Evolutionary conservation across 805 yeast species (phyloP).

Genomic region (Kuraishia hungarica): DNA sequence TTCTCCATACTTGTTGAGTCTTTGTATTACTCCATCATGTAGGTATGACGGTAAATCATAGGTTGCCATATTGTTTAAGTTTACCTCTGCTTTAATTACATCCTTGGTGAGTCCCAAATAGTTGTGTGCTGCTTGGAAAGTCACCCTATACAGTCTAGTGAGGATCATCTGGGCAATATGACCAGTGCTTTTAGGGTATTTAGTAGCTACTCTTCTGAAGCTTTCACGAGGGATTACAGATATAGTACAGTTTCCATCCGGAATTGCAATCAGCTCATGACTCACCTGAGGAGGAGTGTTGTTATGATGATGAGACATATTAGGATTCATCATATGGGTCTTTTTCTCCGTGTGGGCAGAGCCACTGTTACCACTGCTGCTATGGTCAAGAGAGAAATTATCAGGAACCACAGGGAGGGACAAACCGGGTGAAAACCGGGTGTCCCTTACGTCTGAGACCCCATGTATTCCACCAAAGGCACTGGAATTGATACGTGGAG

Average conservation of each 20-base stretch:
- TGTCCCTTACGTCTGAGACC: no score
- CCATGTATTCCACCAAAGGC: no score
- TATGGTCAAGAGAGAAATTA: not conserved
- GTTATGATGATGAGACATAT: not conserved
- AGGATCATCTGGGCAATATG: conserved; percentile 91
- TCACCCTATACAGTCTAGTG: conserved; percentile 80
- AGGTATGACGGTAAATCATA: conserved; percentile 57
- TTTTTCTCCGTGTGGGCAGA: not conserved
- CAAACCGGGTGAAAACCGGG: no score
- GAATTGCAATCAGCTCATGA: conserved; percentile 55
- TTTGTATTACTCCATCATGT: conserved; percentile 44
- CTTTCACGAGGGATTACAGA: conserved; percentile 88
- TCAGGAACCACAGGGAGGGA: not conserved
- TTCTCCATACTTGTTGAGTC: conserved; percentile 19
- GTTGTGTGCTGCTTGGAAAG: conserved; percentile 82
- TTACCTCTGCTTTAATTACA: conserved; percentile 66
- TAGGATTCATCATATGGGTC: not conserved
- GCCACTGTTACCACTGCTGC: not conserved
- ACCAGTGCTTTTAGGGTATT: conserved; percentile 83
- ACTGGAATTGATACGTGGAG: no score
- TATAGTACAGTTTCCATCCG: conserved; percentile 68
- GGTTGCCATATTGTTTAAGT: conserved; percentile 42
- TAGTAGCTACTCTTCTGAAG: conserved; percentile 59
- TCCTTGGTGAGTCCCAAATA: conserved; percentile 82
- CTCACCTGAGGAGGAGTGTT: not conserved